Conservation (phyloP, 2,329 filamentous ascomycete species). For the Trichoderma afroharzianum region DNA sequence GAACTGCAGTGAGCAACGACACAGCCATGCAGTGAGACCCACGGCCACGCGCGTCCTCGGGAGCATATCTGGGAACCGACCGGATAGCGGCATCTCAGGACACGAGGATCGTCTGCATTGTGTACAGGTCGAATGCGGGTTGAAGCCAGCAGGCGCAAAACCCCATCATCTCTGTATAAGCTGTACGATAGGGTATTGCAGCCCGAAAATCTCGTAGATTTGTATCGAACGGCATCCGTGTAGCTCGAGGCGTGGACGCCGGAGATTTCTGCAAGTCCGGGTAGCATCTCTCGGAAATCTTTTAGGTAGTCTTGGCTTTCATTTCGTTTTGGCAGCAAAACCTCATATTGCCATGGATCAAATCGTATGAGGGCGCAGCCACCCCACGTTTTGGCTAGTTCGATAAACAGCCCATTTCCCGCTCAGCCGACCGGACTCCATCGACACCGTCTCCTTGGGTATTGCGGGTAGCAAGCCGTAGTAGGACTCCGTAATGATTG, state of each 20-base stretch:
- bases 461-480: conserved; percentile 5
- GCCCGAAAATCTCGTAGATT: background rate
- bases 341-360: background rate
- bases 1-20: background rate
- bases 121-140: background rate
- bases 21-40: background rate
- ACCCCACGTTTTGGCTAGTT: conserved; percentile 13
- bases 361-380: conserved; percentile 4
- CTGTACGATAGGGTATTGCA: background rate
- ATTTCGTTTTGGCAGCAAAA: background rate
- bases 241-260: background rate
- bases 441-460: conserved; percentile 3
- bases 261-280: background rate
- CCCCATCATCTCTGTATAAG: background rate
- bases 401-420: conserved; percentile 12
- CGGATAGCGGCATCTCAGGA: conserved; percentile 5
- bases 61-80: conserved; percentile 1
- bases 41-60: background rate
- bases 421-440: conserved; percentile 10
- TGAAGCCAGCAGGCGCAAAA: background rate
- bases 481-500: background rate
- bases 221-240: background rate
- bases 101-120: background rate
- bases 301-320: background rate
- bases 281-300: background rate